A percentile compares a stretch with the other conserved stretches of the same genome.
phyloP scores from a whole-genome alignment of 805 yeast species.

The Metschnikowia cerradonensis region DNA sequence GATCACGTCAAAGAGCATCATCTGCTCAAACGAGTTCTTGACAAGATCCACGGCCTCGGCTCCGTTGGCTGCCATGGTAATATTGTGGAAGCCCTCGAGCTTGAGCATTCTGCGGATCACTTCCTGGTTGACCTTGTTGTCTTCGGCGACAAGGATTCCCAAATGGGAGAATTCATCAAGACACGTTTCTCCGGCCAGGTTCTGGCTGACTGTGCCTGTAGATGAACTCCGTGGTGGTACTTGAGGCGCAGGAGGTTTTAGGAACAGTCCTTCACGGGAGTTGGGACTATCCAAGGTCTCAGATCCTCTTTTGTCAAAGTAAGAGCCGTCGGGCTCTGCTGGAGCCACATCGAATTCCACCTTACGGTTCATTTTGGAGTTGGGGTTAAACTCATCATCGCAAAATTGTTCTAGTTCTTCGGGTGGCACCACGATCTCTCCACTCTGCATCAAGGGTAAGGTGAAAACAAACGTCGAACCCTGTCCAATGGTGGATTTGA shows the following conservation, averaged over 20 bases:
- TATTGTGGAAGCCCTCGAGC: conserved; percentile 70
- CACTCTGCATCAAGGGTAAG: conserved; percentile 68
- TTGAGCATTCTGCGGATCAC: conserved; percentile 85
- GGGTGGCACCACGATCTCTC: conserved; percentile 43
- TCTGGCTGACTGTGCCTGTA: conserved; percentile 16
- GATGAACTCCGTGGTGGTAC: conserved; percentile 7
- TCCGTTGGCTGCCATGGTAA: conserved; percentile 86
- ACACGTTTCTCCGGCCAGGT: conserved; percentile 13
- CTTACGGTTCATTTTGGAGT: conserved; percentile 48
- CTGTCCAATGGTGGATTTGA: conserved; percentile 69
- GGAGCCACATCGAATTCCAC: conserved; percentile 37
- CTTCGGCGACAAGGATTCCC: conserved; percentile 84
- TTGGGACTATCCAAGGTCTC: background rate
- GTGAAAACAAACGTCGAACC: conserved; percentile 84
- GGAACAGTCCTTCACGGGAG: background rate
- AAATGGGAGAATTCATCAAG: conserved; percentile 30
- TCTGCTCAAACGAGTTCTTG: conserved; percentile 40
- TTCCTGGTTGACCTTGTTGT: conserved; percentile 89
- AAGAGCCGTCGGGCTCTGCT: background rate
- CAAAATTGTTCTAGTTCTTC: conserved; percentile 41
- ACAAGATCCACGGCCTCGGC: conserved; percentile 77
- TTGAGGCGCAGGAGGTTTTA: background rate
- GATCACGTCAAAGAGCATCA: conserved; percentile 58
- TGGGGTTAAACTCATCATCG: conserved; percentile 65
- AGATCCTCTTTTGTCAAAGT: background rate